Evolutionary conservation across 345 rosid species (phyloP).

Genomic region (Arabidopsis thaliana): TAIR10.1 NC_003070.9:19115501-19116000

Average conservation of each 20-base stretch:
- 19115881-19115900: constrained; percentile 9
- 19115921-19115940: constrained; percentile 4
- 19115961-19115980: background rate
- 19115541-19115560: constrained; percentile 1
- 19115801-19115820: constrained; percentile 45
- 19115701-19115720: constrained; percentile 62
- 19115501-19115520: background rate
- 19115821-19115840: constrained; percentile 34
- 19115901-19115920: constrained; percentile 12
- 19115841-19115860: constrained; percentile 1
- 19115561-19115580: constrained; percentile 30
- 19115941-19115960: background rate
- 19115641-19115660: constrained; percentile 5
- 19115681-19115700: background rate
- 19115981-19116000: background rate
- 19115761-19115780: constrained; percentile 65
- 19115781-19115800: constrained; percentile 77
- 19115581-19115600: constrained; percentile 1
- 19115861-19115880: constrained; percentile 33
- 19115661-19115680: constrained; percentile 14
- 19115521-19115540: constrained; percentile 7
- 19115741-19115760: constrained; percentile 54
- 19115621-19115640: constrained; percentile 16
- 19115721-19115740: constrained; percentile 53
- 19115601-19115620: constrained; percentile 7